Percentiles rank a stretch among this genome's conserved stretches.
phyloP scores from a whole-genome alignment of 1,284 basidiomycete species.

The Cryptococcus sp. region DNA sequence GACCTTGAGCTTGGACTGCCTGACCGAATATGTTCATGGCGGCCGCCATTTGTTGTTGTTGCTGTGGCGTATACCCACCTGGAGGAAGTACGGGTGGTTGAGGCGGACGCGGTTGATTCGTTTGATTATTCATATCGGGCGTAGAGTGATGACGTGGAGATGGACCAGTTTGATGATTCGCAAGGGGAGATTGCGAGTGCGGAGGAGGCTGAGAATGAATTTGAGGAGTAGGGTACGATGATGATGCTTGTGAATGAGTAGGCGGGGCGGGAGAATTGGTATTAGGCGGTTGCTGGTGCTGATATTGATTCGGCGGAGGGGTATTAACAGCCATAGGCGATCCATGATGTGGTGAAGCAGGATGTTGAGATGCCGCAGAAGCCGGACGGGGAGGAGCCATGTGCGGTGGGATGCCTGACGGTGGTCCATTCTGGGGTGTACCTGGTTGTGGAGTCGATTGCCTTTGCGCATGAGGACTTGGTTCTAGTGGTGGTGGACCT shows the following conservation, averaged over 20 bases:
- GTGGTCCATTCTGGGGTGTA: slow-evolving; percentile 16
- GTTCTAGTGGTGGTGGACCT: slow-evolving; percentile 2
- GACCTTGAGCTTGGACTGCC: slow-evolving; percentile 15
- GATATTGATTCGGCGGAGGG: slow-evolving; percentile 10
- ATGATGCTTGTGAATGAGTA: slow-evolving; percentile 25
- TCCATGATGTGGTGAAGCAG: slow-evolving; percentile 29
- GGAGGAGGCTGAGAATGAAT: slow-evolving; percentile 7
- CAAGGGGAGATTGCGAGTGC: slow-evolving; percentile 8
- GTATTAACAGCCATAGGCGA: slow-evolving; percentile 17
- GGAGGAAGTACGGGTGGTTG: slow-evolving; percentile 3
- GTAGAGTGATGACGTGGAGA: slow-evolving; percentile 1
- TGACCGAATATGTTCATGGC: slow-evolving; percentile 28
- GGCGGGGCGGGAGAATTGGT: slow-evolving; percentile 22
- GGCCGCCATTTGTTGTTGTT: slow-evolving; percentile 34
- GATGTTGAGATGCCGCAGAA: slow-evolving; percentile 37
- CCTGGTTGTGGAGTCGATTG: slow-evolving; percentile 6
- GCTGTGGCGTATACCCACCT: slow-evolving; percentile 19
- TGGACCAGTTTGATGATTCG: slow-evolving; percentile 1
- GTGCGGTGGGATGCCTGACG: slow-evolving; percentile 40
- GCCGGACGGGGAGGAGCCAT: slow-evolving; percentile 38
- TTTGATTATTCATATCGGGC: not conserved
- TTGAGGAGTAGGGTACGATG: slow-evolving; percentile 4
- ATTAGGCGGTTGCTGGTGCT: slow-evolving; percentile 3
- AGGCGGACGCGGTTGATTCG: slow-evolving; percentile 1
- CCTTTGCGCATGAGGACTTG: not conserved